Percentiles rank a stretch among this genome's conserved stretches.
Conservation (phyloP, 2,329 filamentous ascomycete species). For the Fusarium verticillioides region DNA sequence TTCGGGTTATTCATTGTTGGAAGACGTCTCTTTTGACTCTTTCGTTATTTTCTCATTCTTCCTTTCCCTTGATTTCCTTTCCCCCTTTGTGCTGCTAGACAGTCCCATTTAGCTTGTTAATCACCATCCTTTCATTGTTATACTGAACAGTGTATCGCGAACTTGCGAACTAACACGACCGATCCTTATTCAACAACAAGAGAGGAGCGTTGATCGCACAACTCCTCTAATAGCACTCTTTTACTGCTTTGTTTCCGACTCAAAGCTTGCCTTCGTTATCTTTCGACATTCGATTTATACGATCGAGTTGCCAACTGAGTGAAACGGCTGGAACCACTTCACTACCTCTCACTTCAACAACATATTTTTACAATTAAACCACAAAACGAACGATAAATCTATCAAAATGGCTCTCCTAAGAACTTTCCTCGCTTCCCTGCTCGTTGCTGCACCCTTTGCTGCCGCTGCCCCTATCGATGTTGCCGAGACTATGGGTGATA, state of each 20-base stretch:
- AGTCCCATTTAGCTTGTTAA: conserved; percentile 39
- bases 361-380: conserved; percentile 20
- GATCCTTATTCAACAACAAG: conserved; percentile 35
- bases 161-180: conserved; percentile 23
- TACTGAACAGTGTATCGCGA: conserved; percentile 29
- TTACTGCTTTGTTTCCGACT: conserved; percentile 27
- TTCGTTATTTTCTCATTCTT: conserved; percentile 42
- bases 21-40: conserved; percentile 42
- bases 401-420: conserved; percentile 44
- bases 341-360: conserved; percentile 37
- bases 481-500: conserved; percentile 23
- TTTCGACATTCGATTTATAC: conserved; percentile 33
- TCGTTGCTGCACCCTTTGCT: conserved; percentile 44
- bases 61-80: conserved; percentile 33
- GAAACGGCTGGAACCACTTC: conserved; percentile 47
- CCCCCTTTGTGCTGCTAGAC: conserved; percentile 40
- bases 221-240: conserved; percentile 42
- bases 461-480: conserved; percentile 42
- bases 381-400: conserved; percentile 27
- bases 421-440: conserved; percentile 40
- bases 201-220: conserved; percentile 49
- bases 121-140: conserved; percentile 42
- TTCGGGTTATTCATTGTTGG: conserved; percentile 41
- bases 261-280: conserved; percentile 23
- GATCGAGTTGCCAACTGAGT: conserved; percentile 35